phyloP scores from a whole-genome alignment of 2,329 filamentous ascomycete genomes.

The Dactylellina cionopaga region DNA sequence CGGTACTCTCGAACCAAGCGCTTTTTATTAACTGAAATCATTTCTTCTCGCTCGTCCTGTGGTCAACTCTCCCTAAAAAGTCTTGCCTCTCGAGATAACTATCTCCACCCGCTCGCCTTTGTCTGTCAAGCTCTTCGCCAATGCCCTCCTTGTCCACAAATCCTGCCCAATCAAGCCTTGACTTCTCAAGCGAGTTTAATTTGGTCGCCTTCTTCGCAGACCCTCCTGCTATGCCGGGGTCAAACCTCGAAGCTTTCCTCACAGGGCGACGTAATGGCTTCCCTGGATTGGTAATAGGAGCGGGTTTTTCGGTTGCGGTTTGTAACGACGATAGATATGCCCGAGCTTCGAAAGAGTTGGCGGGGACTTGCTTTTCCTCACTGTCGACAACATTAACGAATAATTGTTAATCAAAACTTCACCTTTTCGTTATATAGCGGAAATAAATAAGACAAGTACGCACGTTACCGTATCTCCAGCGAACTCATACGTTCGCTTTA shows the following conservation, averaged over 20 bases:
- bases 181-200: conserved; percentile 77
- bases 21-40: too few species aligned
- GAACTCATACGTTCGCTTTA: conserved; percentile 78
- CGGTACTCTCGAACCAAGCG: too few species aligned
- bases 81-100: conserved; percentile 72
- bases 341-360: conserved; percentile 73
- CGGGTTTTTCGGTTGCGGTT: conserved; percentile 56
- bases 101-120: conserved; percentile 70
- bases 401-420: neutral
- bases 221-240: conserved; percentile 66
- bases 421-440: neutral
- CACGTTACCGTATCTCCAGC: conserved; percentile 74
- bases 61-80: conserved; percentile 73
- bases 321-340: conserved; percentile 70
- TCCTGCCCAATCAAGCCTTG: conserved; percentile 77
- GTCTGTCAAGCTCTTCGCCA: conserved; percentile 73
- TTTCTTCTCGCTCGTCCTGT: conserved; percentile 58
- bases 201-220: conserved; percentile 68
- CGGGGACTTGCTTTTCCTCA: conserved; percentile 75
- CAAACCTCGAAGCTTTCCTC: conserved; percentile 69
- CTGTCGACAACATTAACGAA: neutral
- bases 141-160: conserved; percentile 77
- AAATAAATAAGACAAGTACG: neutral
- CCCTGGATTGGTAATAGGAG: conserved; percentile 43
- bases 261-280: conserved; percentile 59